These are phyloP conservation scores for Juglanconis juglandina DNA, from an alignment of 2,329 filamentous ascomycete species.

Conservation along the genomic window DNA sequence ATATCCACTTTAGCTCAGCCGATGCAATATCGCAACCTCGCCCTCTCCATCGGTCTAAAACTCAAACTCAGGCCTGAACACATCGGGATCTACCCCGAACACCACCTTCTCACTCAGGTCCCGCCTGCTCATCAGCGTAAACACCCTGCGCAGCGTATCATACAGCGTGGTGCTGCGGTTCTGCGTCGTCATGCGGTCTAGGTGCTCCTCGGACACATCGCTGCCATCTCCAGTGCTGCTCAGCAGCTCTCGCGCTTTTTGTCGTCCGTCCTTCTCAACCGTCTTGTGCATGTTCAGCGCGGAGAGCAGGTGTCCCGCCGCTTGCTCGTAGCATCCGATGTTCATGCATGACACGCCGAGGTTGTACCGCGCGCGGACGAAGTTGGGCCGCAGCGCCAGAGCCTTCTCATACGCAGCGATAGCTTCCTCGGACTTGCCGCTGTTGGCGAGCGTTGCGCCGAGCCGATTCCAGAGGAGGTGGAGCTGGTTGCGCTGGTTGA, in stretches of 20 bases:
- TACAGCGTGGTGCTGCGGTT: conserved; percentile 97
- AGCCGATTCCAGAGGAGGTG: conserved; percentile 97
- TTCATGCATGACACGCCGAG: conserved; percentile 96
- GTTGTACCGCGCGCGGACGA: conserved; percentile 95
- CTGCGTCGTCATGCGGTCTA: conserved; percentile 86
- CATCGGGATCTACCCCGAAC: conserved; percentile 83
- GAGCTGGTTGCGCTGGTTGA: conserved; percentile 80
- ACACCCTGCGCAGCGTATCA: conserved; percentile 91
- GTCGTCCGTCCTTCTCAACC: conserved; percentile 79
- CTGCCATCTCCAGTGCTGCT: conserved; percentile 48
- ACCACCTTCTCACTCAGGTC: conserved; percentile 87
- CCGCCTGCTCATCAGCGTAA: conserved; percentile 87
- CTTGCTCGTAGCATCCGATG: conserved; percentile 90
- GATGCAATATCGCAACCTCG: not conserved
- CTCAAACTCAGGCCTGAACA: conserved; percentile 87
- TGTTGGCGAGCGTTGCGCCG: conserved; percentile 93
- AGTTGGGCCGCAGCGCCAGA: conserved; percentile 85
- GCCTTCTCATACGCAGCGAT: conserved; percentile 96
- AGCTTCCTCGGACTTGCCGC: conserved; percentile 87
- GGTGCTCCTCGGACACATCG: conserved; percentile 60
- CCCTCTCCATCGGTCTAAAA: not conserved
- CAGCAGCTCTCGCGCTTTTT: conserved; percentile 79
- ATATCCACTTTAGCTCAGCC: not conserved
- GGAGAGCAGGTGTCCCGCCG: conserved; percentile 86
- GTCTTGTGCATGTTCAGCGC: conserved; percentile 94